A percentile compares a stretch with the other conserved stretches of the same genome.
phyloP scores from a whole-genome alignment of 345 rosid species.

The Populus simonii region DNA sequence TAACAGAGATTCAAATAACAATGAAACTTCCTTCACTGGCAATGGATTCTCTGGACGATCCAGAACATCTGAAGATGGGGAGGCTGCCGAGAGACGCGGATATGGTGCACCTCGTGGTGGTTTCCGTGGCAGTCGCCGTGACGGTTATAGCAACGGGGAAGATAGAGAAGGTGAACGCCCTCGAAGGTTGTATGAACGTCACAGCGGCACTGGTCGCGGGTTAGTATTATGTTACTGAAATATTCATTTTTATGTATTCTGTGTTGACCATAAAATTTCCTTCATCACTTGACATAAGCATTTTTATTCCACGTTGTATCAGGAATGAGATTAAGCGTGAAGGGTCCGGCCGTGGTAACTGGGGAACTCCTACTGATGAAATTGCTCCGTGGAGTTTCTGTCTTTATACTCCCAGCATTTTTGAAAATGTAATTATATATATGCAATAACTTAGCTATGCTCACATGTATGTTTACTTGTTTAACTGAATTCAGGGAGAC shows the following conservation, averaged over 20 bases:
- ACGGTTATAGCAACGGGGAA: slow-evolving; percentile 60
- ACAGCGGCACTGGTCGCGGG: slow-evolving; percentile 95
- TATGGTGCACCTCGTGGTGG: slow-evolving; percentile 61
- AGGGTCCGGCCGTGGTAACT: slow-evolving; percentile 90
- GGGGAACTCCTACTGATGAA: slow-evolving; percentile 88
- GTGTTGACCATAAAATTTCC: neutral
- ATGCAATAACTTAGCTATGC: neutral
- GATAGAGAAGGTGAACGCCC: slow-evolving; percentile 74
- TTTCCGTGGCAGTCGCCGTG: slow-evolving; percentile 74
- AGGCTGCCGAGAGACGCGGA: slow-evolving; percentile 51
- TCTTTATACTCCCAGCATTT: neutral
- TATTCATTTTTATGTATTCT: neutral
- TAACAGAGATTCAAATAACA: slow-evolving; percentile 53
- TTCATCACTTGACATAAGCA: neutral
- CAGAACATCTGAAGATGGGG: slow-evolving; percentile 69
- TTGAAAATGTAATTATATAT: neutral
- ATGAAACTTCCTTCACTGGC: slow-evolving; percentile 36
- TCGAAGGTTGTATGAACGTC: slow-evolving; percentile 68
- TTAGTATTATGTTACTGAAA: slow-evolving; percentile 29
- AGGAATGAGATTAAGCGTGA: slow-evolving; percentile 83
- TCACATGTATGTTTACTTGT: neutral
- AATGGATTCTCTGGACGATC: slow-evolving; percentile 59
- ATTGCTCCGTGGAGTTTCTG: slow-evolving; percentile 55
- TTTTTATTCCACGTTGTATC: slow-evolving; percentile 9
- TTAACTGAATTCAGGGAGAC: slow-evolving; percentile 46